phyloP scores from a whole-genome alignment of 108 stramenopile genomes.

The Fragilaria radians region DNA sequence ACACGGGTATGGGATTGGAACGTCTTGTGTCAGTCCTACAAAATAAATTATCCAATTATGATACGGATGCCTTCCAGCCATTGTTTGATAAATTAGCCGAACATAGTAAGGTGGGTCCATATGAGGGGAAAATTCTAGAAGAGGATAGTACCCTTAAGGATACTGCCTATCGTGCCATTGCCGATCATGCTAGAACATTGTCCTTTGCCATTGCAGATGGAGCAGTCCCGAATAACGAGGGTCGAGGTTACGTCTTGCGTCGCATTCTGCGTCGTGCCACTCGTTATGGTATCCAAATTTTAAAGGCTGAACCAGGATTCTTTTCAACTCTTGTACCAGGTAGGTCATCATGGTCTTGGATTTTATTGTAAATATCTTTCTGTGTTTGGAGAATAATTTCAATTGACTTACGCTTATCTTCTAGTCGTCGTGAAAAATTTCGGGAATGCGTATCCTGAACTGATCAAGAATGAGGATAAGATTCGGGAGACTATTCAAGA shows the following conservation, averaged over 20 bases:
- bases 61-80: constrained; percentile 97
- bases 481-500: constrained; percentile 82
- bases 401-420: neutral
- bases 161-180: constrained; percentile 99
- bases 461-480: constrained; percentile 70
- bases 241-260: constrained; percentile 96
- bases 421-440: neutral
- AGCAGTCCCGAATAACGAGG: constrained; percentile 95
- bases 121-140: constrained; percentile 79
- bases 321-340: constrained; percentile 88
- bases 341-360: constrained; percentile 46
- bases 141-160: constrained; percentile 89
- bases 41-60: constrained; percentile 93
- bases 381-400: neutral
- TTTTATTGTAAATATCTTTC: neutral
- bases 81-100: constrained; percentile 90
- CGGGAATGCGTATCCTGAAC: constrained; percentile 90
- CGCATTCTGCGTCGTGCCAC: constrained; percentile 95
- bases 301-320: constrained; percentile 92
- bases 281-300: constrained; percentile 91
- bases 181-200: constrained; percentile 98
- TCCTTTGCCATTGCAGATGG: constrained; percentile 98
- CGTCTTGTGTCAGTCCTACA: constrained; percentile 94
- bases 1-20: constrained; percentile 99
- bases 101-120: constrained; percentile 80